A percentile compares a stretch with the other conserved stretches of the same genome.
Evolutionary conservation across 2,329 filamentous ascomycete species (phyloP).

Genomic region (Teratosphaeria gauchensis): DNA sequence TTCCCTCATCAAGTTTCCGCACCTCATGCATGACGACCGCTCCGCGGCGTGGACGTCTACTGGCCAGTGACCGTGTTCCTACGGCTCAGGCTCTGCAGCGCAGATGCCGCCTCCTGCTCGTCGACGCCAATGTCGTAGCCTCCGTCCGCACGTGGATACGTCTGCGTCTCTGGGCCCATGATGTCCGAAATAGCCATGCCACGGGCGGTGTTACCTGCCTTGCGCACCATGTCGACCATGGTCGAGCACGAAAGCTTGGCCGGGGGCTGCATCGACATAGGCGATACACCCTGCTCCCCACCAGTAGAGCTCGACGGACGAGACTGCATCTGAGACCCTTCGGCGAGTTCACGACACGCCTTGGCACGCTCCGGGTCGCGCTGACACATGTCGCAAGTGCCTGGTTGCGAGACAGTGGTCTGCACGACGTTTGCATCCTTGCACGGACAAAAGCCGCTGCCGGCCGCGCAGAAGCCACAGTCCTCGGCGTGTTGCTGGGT

Average conservation of each 20-base stretch:
- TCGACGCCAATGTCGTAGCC: constrained; percentile 9
- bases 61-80: neutral
- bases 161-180: constrained; percentile 6
- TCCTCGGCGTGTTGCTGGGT: neutral
- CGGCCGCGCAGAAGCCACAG: constrained; percentile 23
- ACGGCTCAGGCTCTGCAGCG: constrained; percentile 4
- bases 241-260: constrained; percentile 7
- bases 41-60: neutral
- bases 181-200: constrained; percentile 9
- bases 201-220: neutral
- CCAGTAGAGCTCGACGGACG: neutral
- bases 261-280: neutral
- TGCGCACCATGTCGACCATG: constrained; percentile 6
- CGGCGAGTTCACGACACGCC: constrained; percentile 12
- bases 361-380: constrained; percentile 17
- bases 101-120: constrained; percentile 13
- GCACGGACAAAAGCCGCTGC: constrained; percentile 16
- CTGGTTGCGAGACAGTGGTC: constrained; percentile 10
- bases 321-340: neutral
- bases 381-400: constrained; percentile 20
- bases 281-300: neutral
- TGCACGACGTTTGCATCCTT: constrained; percentile 1
- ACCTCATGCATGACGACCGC: neutral
- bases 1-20: neutral
- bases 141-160: constrained; percentile 5